Percentiles rank a stretch among this genome's conserved stretches.
Conservation (phyloP, 1,139 yeast genomes). For the Candida pseudoviswanathii region DNA sequence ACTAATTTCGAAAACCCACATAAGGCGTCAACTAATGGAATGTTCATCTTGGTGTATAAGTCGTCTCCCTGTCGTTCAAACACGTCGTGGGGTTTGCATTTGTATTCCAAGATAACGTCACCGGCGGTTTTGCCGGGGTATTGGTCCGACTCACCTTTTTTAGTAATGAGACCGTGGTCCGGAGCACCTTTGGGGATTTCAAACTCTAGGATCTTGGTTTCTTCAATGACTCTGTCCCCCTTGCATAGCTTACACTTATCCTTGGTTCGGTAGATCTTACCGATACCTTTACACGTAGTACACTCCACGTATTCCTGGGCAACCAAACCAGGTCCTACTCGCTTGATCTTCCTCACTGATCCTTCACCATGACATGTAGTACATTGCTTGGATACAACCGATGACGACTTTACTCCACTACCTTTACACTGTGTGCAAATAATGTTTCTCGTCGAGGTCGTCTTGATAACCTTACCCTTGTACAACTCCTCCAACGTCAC, state of each 20-base stretch:
- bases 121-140: slow-evolving; percentile 77
- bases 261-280: slow-evolving; percentile 60
- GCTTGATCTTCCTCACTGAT: slow-evolving; percentile 54
- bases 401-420: slow-evolving; percentile 66
- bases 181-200: slow-evolving; percentile 73
- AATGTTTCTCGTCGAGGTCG: slow-evolving; percentile 71
- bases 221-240: slow-evolving; percentile 65
- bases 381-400: slow-evolving; percentile 56
- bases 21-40: slow-evolving; percentile 78
- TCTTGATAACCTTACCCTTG: slow-evolving; percentile 78
- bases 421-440: slow-evolving; percentile 77
- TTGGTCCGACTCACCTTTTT: slow-evolving; percentile 78
- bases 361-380: slow-evolving; percentile 77
- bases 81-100: slow-evolving; percentile 44
- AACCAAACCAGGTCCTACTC: slow-evolving; percentile 78
- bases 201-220: slow-evolving; percentile 76
- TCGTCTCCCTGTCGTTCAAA: slow-evolving; percentile 68
- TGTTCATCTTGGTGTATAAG: slow-evolving; percentile 57
- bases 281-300: slow-evolving; percentile 71
- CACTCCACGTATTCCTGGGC: slow-evolving; percentile 68
- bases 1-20: slow-evolving; percentile 75
- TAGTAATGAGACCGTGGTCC: slow-evolving; percentile 60
- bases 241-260: slow-evolving; percentile 79
- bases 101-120: slow-evolving; percentile 66
- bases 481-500: slow-evolving; percentile 76